phyloP scores from a whole-genome alignment of 129 eudicot species.

The Cynara cardunculus region DNA sequence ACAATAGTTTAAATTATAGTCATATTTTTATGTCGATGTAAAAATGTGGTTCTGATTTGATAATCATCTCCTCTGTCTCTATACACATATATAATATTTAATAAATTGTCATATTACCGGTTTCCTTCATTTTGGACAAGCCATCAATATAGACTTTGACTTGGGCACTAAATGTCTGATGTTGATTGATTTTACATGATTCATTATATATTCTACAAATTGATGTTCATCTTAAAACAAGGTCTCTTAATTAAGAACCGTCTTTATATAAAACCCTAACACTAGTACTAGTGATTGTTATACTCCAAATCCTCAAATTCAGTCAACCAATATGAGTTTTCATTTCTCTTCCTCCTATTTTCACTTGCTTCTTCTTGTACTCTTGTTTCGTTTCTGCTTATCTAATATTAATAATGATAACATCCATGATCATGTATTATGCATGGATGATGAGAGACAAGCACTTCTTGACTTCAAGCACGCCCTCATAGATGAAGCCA shows the following conservation, averaged over 20 bases:
- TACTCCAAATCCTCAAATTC: not conserved
- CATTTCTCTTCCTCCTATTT: not conserved
- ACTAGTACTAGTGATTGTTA: not conserved
- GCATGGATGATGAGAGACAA: slow-evolving; percentile 18
- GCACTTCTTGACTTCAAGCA: slow-evolving; percentile 29
- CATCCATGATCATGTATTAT: not conserved
- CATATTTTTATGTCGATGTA: too few species aligned
- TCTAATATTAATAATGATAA: not conserved
- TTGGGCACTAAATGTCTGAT: too few species aligned
- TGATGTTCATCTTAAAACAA: too few species aligned
- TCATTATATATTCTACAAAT: too few species aligned
- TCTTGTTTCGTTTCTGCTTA: not conserved
- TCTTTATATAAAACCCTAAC: not conserved
- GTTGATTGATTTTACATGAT: too few species aligned
- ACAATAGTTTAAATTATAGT: too few species aligned
- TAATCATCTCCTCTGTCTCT: too few species aligned
- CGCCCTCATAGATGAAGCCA: slow-evolving; percentile 5
- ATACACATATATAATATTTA: too few species aligned
- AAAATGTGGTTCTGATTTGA: too few species aligned
- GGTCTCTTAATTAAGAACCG: not conserved
- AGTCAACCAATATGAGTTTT: not conserved
- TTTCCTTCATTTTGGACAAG: too few species aligned
- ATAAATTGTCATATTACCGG: too few species aligned
- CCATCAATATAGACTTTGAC: too few species aligned
- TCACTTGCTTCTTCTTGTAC: not conserved